A percentile compares a stretch with the other conserved stretches of the same genome.
Conservation (phyloP, 2,329 filamentous ascomycete species). For the Calonectria leucothoes region DNA sequence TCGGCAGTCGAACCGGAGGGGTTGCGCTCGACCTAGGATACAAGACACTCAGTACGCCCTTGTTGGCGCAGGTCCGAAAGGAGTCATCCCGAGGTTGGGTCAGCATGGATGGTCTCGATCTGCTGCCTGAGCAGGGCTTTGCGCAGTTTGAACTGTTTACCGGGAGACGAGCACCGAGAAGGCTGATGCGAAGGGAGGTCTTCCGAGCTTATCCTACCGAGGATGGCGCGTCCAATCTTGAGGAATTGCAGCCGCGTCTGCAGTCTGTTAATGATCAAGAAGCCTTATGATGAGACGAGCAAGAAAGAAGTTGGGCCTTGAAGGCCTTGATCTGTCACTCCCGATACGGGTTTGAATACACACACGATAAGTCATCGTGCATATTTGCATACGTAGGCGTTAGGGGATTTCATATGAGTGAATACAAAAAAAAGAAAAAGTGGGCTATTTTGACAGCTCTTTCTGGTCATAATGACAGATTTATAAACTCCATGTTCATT, state of each 20-base stretch:
- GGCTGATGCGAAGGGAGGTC: slow-evolving; percentile 77
- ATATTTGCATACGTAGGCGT: slow-evolving; percentile 10
- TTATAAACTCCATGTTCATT: background rate
- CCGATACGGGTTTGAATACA: background rate
- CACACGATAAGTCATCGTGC: background rate
- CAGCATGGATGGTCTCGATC: slow-evolving; percentile 79
- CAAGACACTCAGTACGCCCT: slow-evolving; percentile 77
- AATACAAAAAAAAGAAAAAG: slow-evolving; percentile 3
- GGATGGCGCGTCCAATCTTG: slow-evolving; percentile 52
- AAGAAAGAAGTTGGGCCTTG: background rate
- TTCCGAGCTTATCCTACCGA: slow-evolving; percentile 58
- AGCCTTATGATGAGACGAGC: slow-evolving; percentile 20
- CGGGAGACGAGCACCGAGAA: slow-evolving; percentile 63
- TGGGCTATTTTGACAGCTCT: background rate
- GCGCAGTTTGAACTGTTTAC: slow-evolving; percentile 87
- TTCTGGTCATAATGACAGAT: background rate
- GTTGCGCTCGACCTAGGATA: slow-evolving; percentile 82
- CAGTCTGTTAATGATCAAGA: slow-evolving; percentile 44
- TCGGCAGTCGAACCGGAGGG: slow-evolving; percentile 78
- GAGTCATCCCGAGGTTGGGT: slow-evolving; percentile 75
- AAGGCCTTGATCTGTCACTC: background rate
- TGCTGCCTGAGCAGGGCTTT: slow-evolving; percentile 82
- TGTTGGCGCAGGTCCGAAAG: slow-evolving; percentile 74
- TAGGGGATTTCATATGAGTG: background rate
- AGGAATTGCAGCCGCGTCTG: slow-evolving; percentile 50